Evolutionary conservation across 2,329 filamentous ascomycete species (phyloP).

Genomic region (Aspergillus fumigatus): DNA sequence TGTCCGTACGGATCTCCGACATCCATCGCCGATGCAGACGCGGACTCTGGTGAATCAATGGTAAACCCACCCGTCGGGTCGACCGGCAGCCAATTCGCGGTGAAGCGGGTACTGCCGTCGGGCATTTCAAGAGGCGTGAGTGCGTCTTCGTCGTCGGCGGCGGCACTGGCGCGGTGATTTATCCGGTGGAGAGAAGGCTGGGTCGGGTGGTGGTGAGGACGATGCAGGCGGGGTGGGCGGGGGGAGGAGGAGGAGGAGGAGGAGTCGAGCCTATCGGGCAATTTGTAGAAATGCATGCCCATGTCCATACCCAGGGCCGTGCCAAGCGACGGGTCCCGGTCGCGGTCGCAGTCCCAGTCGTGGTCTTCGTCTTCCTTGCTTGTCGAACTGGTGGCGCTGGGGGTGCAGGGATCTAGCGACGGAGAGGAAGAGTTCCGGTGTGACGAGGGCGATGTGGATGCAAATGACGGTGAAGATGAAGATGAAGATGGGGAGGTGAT

Average conservation of each 20-base stretch:
- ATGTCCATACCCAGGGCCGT: too few species aligned
- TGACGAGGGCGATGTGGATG: not conserved
- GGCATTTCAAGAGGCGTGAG: conserved; percentile 30
- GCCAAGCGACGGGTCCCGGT: not conserved
- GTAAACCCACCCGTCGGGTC: conserved; percentile 27
- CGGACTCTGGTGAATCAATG: conserved; percentile 10
- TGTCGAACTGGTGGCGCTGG: conserved; percentile 18
- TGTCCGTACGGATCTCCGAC: not conserved
- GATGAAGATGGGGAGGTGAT: conserved; percentile 11
- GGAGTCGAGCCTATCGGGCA: conserved; percentile 2
- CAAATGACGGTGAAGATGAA: conserved; percentile 10
- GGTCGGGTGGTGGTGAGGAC: not conserved
- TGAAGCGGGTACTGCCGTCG: conserved; percentile 27
- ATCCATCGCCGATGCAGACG: not conserved
- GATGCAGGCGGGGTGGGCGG: not conserved
- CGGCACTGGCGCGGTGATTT: not conserved
- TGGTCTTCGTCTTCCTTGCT: conserved; percentile 17
- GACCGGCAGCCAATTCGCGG: conserved; percentile 29
- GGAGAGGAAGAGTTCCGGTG: conserved; percentile 6
- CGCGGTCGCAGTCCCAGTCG: conserved; percentile 12
- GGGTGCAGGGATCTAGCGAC: conserved; percentile 19
- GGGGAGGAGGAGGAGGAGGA: not conserved
- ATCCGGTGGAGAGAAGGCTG: not conserved
- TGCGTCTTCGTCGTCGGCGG: conserved; percentile 9
- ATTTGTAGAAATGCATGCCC: conserved; percentile 4